Evolutionary conservation across 345 rosid genomes (phyloP).

Genomic region (Ricinus communis): DNA sequence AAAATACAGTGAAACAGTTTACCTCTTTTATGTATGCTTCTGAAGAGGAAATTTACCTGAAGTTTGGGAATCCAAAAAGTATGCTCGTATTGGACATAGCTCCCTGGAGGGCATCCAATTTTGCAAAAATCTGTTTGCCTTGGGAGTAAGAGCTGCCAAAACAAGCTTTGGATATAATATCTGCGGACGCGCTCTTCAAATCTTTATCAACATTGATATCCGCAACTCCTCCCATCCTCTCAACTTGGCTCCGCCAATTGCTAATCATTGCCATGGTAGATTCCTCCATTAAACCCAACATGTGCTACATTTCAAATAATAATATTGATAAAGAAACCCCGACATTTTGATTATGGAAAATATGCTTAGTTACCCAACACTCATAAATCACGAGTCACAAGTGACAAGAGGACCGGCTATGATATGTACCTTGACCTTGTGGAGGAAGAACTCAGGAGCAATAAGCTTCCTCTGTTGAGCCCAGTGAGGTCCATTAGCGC

Average conservation of each 20-base stretch:
- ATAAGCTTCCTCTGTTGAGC: slow-evolving; percentile 33
- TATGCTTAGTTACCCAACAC: too few relatives aligned
- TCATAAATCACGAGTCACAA: too few relatives aligned
- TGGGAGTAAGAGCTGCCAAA: slow-evolving; percentile 30
- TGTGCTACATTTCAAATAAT: slow-evolving; percentile 11
- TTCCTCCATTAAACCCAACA: slow-evolving; percentile 32
- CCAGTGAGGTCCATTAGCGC: slow-evolving; percentile 28
- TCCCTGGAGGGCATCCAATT: slow-evolving; percentile 20
- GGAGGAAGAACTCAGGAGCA: slow-evolving; percentile 34
- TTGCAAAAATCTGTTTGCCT: slow-evolving; percentile 29
- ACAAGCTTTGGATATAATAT: slow-evolving; percentile 35
- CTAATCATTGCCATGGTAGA: slow-evolving; percentile 16
- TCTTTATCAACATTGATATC: slow-evolving; percentile 28
- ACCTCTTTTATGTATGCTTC: too few relatives aligned
- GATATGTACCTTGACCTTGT: slow-evolving; percentile 30
- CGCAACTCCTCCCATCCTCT: slow-evolving; percentile 15
- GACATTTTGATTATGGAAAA: too few relatives aligned
- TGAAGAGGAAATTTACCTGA: slow-evolving; percentile 13
- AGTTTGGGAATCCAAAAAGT: slow-evolving; percentile 20
- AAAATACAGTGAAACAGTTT: too few relatives aligned
- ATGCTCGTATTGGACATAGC: slow-evolving; percentile 23
- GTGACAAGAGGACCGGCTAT: too few relatives aligned
- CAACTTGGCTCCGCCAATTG: slow-evolving; percentile 21
- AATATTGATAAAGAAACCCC: too few relatives aligned
- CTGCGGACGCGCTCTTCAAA: slow-evolving; percentile 24